Base-by-base conservation (phyloP, 768 basidiomycete genomes). In the Pulveroboletus frians region DNA sequence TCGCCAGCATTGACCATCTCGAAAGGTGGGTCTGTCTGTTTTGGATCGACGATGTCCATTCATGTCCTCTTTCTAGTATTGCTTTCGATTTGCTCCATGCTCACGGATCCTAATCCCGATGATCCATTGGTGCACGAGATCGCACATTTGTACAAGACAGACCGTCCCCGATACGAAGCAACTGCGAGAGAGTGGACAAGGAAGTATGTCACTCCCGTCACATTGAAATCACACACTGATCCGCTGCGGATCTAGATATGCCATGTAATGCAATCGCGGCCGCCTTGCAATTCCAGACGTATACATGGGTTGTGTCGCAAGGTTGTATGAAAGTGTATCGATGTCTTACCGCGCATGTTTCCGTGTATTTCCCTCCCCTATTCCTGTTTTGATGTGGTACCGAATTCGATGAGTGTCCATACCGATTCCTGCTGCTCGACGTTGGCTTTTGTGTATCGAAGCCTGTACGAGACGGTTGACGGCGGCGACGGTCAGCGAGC, bases 181-280 rank as follows among this genome's bases (percentile, higher is more conserved):
- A 98, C 92, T 30, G 96, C 96, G 23, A 79, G 93, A 74, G 96
- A 99, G 78, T 99, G 95, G 95, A 95, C 95, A 70, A 86, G 95
- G 83, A 98, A 98, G 94, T 98, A 65, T 60, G 89, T 70, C 21
- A 20, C 3, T 7, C 0, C 26, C n/a, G 9, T 38, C 21, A 3
- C 8, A 37, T n/a, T 46, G 11, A 2, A 13, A 32, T 34, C 30
- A 36, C 23, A 39, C 20, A 13, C 50, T 55, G 23, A 58, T 46
- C 15, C 20, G 14, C 18, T 43, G 26, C 36, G 4, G 11, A 21
- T 21, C n/a, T 27, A 76, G 74, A 57, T 76, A 76, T 55, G 75
- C 81, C 55, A 80, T 82, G 80, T 81, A 79, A 69, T 57, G 61
- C 47, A 52, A 60, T 41, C 59, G 35, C 34, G 50, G 66, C 65